These are phyloP conservation scores for Dorcoceras hygrometricum DNA, from an alignment of 257 asterid genomes.

Conservation along the genomic window DNA sequence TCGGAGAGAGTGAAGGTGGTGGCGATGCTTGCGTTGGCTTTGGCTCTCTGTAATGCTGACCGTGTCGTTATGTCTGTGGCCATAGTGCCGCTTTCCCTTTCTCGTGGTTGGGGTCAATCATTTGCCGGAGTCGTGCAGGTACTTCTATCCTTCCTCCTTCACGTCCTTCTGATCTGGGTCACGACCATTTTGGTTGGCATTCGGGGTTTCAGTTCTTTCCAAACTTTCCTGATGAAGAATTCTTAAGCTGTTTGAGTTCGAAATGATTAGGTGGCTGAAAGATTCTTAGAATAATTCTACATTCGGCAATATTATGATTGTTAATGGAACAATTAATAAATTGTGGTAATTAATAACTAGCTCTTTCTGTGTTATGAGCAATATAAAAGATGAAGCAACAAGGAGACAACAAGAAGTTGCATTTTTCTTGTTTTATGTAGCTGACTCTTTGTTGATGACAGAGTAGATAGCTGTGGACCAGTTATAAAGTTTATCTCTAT, in stretches of 20 bases:
- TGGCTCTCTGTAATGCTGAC: constrained; percentile 93
- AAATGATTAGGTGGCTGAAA: neutral
- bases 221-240: neutral
- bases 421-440: neutral
- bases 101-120: constrained; percentile 87
- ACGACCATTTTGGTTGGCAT: too few relatives aligned
- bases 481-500: neutral
- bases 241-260: neutral
- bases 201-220: too few relatives aligned
- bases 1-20: constrained; percentile 98
- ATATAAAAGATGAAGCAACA: neutral
- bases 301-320: neutral
- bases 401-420: neutral
- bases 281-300: neutral
- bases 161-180: neutral
- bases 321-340: neutral
- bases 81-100: constrained; percentile 72
- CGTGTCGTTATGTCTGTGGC: constrained; percentile 99
- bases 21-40: constrained; percentile 86
- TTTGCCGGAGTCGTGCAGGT: constrained; percentile 97
- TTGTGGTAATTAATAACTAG: neutral
- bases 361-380: neutral
- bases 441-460: neutral
- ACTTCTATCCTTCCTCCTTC: constrained; percentile 6
- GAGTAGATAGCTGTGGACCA: neutral